These are phyloP conservation scores for Patellifolia procumbens DNA, from an alignment of 179 eudicot genomes.

Conservation along the genomic window DNA sequence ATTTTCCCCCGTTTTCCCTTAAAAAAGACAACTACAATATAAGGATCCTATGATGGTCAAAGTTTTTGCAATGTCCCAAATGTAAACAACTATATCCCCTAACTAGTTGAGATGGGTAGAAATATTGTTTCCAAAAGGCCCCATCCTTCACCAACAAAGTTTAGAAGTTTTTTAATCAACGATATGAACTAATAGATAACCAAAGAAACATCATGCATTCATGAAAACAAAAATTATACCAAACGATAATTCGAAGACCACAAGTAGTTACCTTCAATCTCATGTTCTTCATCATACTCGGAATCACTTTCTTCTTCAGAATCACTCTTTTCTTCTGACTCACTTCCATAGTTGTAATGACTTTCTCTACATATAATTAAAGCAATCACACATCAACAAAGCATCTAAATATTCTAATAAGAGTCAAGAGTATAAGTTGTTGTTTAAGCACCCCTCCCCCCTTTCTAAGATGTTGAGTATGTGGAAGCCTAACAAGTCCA, in stretches of 20 bases:
- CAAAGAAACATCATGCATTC: background rate
- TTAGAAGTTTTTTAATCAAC: background rate
- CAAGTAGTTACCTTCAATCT: conserved; percentile 31
- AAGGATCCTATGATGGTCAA: background rate
- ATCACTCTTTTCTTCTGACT: conserved; percentile 48
- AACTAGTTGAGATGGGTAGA: background rate
- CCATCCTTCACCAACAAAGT: background rate
- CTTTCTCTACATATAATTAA: conserved; percentile 40
- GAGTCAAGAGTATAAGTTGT: background rate
- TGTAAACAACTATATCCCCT: background rate
- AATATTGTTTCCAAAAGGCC: background rate
- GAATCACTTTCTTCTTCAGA: conserved; percentile 45
- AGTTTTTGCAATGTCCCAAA: background rate
- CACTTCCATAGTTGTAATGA: conserved; percentile 49
- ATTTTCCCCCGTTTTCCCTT: background rate
- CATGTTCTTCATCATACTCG: conserved; percentile 41
- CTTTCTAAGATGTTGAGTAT: too few relatives aligned
- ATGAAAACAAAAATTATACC: background rate
- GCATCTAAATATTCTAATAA: background rate
- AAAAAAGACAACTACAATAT: background rate
- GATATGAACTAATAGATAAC: background rate
- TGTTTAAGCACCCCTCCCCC: background rate
- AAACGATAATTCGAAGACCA: background rate
- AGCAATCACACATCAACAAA: background rate
- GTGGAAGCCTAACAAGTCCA: too few relatives aligned